Evolutionary conservation across 2,329 filamentous ascomycete genomes (phyloP).

Genomic region (Penicillium crustosum): DNA sequence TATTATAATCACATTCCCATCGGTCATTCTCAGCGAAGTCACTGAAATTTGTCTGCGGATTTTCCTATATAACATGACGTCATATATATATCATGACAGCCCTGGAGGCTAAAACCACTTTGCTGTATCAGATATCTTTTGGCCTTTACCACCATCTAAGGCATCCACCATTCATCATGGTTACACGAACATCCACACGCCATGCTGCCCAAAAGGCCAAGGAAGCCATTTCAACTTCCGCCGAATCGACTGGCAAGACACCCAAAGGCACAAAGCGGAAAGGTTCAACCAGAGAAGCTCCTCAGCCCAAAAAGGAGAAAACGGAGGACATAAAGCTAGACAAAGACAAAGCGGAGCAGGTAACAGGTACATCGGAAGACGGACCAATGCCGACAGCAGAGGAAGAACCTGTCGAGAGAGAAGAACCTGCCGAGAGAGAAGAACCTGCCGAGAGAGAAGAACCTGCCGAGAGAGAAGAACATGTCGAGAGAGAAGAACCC

Average conservation of each 20-base stretch:
- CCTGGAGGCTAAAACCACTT: not conserved
- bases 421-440: conserved; percentile 4
- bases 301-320: conserved; percentile 42
- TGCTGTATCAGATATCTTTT: not conserved
- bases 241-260: conserved; percentile 30
- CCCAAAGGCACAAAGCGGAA: conserved; percentile 44
- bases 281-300: conserved; percentile 27
- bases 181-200: conserved; percentile 42
- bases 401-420: conserved; percentile 10
- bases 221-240: conserved; percentile 38
- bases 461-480: conserved; percentile 4
- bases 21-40: not conserved
- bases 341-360: conserved; percentile 15
- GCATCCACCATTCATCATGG: conserved; percentile 22
- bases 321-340: conserved; percentile 28
- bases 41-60: not conserved
- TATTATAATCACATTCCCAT: not conserved
- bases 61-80: conserved; percentile 32
- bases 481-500: not conserved
- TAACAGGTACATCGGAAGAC: conserved; percentile 6
- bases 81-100: conserved; percentile 25
- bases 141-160: not conserved
- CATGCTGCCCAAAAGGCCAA: conserved; percentile 47
- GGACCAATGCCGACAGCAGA: conserved; percentile 9
- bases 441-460: too few species aligned